Evolutionary conservation across 208 protist genomes (phyloP), one percentile per base, ranked within the genome.

Genomic region (Leishmania aethiopica): DNA sequence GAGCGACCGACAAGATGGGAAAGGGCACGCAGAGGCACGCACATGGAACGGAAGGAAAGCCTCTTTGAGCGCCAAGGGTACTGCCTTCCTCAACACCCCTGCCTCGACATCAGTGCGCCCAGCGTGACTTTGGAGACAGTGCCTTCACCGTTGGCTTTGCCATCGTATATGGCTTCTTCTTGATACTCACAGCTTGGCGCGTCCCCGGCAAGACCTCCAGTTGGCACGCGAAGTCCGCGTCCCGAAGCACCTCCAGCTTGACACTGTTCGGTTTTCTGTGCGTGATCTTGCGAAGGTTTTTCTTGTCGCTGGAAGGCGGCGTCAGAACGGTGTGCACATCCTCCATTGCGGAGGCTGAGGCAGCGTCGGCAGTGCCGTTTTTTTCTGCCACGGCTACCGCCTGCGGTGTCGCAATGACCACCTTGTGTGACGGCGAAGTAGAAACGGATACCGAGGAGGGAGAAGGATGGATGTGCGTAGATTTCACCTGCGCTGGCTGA

Each of bases 141-240:
- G 49, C 37, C 55, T 67, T 42, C 7, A 40, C 77, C 10, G 45
- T 15, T 51, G 49, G 75, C 77, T 81, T 85, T 13, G 11, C 32
- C 2, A 55, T 3, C 1, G 72, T 64, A 49, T 66, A 66, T 47
- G 82, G 51, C 51, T 81, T 74, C 77, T 81, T 78, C 35, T 75
- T 37, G n/a, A 81, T 47, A 19, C 45, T 32, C 11, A 81, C 71
- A n/a, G 77, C 49, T 2, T 19, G 59, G 40, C n/a, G 82, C 37
- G 37, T 77, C 70, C 81, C 82, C 1, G 71, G 82, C 32, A 70
- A 81, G 77, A 67, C 82, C 57, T 75, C 71, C 60, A 85, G 72
- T 47, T 75, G 76, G 55, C 70, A 81, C 13, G 77, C 82, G 22
- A 85, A 85, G 47, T 85, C 82, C 49, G 67, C 77, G 40, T 85